Conservation (phyloP, 306 rosid genomes). For the Cucumis sativus region Cucumber_9930_V3 NC_026655.2:3669501-3670000, state of each 20-base stretch:
- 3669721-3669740: not conserved
- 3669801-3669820: not conserved
- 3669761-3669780: not conserved
- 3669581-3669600: conserved; percentile 62
- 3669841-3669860: not conserved
- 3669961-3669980: not conserved
- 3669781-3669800: not conserved
- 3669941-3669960: not conserved
- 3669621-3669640: conserved; percentile 22
- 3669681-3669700: conserved; percentile 19
- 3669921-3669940: conserved; percentile 2
- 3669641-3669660: conserved; percentile 17
- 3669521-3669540: conserved; percentile 23
- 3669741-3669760: not conserved
- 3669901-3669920: conserved; percentile 13
- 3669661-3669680: conserved; percentile 20
- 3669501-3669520: conserved; percentile 22
- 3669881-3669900: conserved; percentile 5
- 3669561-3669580: conserved; percentile 59
- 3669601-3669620: conserved; percentile 55
- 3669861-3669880: not conserved
- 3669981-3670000: conserved; percentile 6
- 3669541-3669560: conserved; percentile 68
- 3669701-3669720: conserved; percentile 12
- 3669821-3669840: not conserved